These are phyloP conservation scores for Lachnellula occidentalis DNA, from an alignment of 2,329 filamentous ascomycete species.

Conservation along the genomic window DNA sequence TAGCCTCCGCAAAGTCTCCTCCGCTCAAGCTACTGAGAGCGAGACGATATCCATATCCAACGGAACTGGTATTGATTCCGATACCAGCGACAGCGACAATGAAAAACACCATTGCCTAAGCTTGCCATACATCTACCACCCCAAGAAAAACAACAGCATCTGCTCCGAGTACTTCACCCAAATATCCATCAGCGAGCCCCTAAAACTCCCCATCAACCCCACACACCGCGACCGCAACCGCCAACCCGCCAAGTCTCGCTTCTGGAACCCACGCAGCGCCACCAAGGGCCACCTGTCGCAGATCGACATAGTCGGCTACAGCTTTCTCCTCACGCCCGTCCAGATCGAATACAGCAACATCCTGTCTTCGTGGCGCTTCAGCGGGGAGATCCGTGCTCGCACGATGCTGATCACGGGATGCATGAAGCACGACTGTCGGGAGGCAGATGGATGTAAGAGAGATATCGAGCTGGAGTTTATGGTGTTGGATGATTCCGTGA, in stretches of 20 bases:
- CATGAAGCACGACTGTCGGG: neutral
- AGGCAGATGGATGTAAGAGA: neutral
- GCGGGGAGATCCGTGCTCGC: constrained; percentile 10
- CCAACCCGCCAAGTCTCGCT: neutral
- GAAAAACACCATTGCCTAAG: neutral
- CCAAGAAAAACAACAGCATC: neutral
- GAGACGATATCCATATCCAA: neutral
- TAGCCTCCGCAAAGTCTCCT: neutral
- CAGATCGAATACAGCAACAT: constrained; percentile 12
- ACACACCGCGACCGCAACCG: neutral
- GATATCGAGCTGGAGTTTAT: neutral
- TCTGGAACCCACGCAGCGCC: neutral
- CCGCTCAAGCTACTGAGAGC: neutral
- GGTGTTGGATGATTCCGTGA: constrained; percentile 1
- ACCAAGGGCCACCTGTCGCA: neutral
- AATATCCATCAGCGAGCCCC: neutral
- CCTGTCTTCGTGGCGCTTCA: constrained; percentile 14
- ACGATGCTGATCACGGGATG: constrained; percentile 2
- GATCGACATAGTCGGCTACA: constrained; percentile 13
- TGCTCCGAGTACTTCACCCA: neutral
- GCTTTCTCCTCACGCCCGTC: constrained; percentile 8
- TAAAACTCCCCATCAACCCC: neutral
- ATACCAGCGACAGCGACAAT: neutral
- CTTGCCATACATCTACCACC: neutral
- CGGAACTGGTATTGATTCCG: neutral